phyloP scores from a whole-genome alignment of 495 filamentous ascomycete genomes.

The Aspergillus baeticus region DNA sequence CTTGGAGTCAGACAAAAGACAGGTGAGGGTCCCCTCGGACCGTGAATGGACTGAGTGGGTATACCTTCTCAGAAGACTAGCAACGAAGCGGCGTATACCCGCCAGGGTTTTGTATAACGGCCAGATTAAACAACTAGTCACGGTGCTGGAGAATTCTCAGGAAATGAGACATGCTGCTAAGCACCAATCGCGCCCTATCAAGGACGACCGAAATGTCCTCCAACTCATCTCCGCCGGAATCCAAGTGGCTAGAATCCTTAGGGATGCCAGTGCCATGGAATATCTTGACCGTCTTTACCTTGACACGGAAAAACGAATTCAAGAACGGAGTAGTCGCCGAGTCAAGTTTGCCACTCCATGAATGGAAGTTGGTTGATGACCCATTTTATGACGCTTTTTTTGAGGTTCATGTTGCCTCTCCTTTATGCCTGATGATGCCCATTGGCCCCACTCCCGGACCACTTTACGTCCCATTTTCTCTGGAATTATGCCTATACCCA shows the following conservation, averaged over 20 bases:
- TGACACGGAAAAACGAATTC: constrained; percentile 71
- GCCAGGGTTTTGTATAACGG: constrained; percentile 80
- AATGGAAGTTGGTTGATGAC: constrained; percentile 15
- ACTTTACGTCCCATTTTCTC: background rate
- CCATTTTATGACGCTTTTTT: constrained; percentile 7
- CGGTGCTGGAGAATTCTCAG: constrained; percentile 77
- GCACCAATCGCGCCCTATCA: constrained; percentile 77
- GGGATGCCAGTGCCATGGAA: constrained; percentile 77
- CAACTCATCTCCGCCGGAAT: constrained; percentile 83
- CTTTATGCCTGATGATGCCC: constrained; percentile 1
- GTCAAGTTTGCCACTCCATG: constrained; percentile 48
- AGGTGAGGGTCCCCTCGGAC: constrained; percentile 74
- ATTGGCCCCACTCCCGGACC: constrained; percentile 2
- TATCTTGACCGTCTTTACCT: constrained; percentile 71
- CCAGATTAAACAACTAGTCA: constrained; percentile 86
- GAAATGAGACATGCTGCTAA: constrained; percentile 84
- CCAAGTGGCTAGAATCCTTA: constrained; percentile 83
- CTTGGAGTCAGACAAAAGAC: constrained; percentile 73
- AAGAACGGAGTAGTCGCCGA: constrained; percentile 56
- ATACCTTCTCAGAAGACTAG: constrained; percentile 79
- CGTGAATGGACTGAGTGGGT: constrained; percentile 93
- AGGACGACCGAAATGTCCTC: constrained; percentile 87
- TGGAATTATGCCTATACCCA: background rate
- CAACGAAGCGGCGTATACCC: constrained; percentile 81
- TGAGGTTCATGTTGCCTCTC: constrained; percentile 6